Base-by-base conservation (phyloP, 495 filamentous ascomycete genomes). In the Chaetomidium leptoderma region DNA sequence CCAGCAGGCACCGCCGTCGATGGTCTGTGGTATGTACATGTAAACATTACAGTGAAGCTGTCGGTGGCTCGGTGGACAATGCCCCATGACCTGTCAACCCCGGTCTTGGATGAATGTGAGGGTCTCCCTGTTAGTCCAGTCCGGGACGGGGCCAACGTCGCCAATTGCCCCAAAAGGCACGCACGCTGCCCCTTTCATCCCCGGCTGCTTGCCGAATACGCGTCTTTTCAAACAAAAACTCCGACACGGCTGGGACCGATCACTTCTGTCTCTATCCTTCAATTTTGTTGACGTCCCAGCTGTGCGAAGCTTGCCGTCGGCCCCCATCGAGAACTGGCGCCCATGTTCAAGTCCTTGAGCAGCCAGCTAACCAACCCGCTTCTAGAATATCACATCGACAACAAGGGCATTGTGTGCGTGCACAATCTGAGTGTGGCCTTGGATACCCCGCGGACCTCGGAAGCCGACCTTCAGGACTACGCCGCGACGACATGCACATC, bases 21-120 rank as follows among this genome's bases (percentile, higher is more conserved):
- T 46, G 32, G 33, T 57, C 14, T 35, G 2, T 2, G 9, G 32
- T 35, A 35, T 35, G 9, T 16, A 21, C 17, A 26, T 26, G 21
- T 33, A 11, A 29, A n/a, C 39, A 21, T 10, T 19, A 14, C 19
- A 23, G 33, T 21, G 46, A 45, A 30, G 44, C 46, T 21, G 42
- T 40, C 29, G 26, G 47, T 29, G 42, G 23, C 23, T 50, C 36
- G 29, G 35, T 48, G 43, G 24, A 39, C 13, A 35, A 57, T 29
- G 50, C 50, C 58, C 45, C 58, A 60, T 60, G 52, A 60, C 58
- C 58, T 55, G 32, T 33, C 37, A n/a, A 60, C 45, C 21, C 49
- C 45, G 36, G 58, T 50, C 43, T 13, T 26, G 51, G 51, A 39
- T 53, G 54, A 58, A 53, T 62, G 54, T 62, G 48, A 57, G 54